phyloP scores from a whole-genome alignment of 192 early-diverging fungal species.

The Backusella sp. region DNA sequence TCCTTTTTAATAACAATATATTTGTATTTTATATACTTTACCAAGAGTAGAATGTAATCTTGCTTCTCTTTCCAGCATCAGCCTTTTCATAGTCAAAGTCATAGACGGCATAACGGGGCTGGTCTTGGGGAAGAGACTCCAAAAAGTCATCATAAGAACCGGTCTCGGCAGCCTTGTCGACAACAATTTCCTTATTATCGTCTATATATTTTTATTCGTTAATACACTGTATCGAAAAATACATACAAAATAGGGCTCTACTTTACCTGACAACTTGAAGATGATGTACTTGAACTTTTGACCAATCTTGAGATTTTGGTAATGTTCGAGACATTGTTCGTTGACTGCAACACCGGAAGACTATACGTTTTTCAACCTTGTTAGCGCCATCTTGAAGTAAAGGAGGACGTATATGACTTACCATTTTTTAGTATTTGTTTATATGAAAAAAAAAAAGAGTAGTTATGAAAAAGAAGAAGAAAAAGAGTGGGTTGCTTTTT shows the following conservation, averaged over 20 bases:
- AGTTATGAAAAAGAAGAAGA: not conserved
- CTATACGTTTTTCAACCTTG: constrained; percentile 31
- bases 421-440: not conserved
- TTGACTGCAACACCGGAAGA: constrained; percentile 74
- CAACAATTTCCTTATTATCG: constrained; percentile 63
- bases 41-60: constrained; percentile 87
- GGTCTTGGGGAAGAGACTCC: constrained; percentile 53
- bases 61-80: constrained; percentile 70
- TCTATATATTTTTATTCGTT: constrained; percentile 22
- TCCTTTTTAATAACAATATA: no score
- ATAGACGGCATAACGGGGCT: constrained; percentile 86
- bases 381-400: not conserved
- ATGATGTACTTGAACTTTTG: constrained; percentile 78
- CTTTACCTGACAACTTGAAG: constrained; percentile 70
- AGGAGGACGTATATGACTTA: not conserved
- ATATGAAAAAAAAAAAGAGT: not conserved
- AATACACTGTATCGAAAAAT: not conserved
- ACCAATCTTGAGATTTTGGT: constrained; percentile 71
- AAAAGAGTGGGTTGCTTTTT: not conserved
- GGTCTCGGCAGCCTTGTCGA: constrained; percentile 53
- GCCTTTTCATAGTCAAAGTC: constrained; percentile 78
- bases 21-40: constrained; percentile 28
- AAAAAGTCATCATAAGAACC: constrained; percentile 72
- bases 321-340: constrained; percentile 59
- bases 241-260: not conserved